Evolutionary conservation across 495 filamentous ascomycete genomes (phyloP).

Genomic region (Hypoxylon fuscum): DNA sequence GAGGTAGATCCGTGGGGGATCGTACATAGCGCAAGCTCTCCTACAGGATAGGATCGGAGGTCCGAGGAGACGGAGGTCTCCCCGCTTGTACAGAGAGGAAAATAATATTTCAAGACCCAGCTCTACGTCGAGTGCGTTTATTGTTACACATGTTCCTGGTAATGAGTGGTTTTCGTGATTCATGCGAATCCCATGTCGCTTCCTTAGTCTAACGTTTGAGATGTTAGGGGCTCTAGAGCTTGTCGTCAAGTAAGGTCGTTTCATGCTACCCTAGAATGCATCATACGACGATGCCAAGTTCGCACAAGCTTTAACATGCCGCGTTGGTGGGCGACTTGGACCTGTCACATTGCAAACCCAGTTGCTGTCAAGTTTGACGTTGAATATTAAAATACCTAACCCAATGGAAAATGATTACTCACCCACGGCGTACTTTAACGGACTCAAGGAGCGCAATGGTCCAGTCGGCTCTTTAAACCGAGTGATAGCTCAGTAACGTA

Average conservation of each 20-base stretch:
- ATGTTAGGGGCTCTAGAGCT: not conserved
- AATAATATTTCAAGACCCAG: not conserved
- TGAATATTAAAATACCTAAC: no score
- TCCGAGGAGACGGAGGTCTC: not conserved
- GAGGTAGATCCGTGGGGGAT: constrained; percentile 3
- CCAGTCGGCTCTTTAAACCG: no score
- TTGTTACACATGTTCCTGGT: not conserved
- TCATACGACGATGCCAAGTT: not conserved
- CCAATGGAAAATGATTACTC: no score
- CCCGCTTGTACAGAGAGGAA: not conserved
- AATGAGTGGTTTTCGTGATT: not conserved
- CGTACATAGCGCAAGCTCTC: constrained; percentile 1
- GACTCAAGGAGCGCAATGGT: no score
- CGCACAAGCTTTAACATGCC: not conserved
- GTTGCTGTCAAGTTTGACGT: no score
- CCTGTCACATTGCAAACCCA: no score
- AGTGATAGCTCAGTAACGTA: no score
- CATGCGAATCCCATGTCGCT: not conserved
- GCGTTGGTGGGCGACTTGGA: no score
- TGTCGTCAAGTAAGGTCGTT: not conserved
- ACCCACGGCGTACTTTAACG: no score
- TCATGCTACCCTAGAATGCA: not conserved
- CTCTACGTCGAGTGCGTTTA: not conserved
- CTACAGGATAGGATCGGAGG: constrained; percentile 25
- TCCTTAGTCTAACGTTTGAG: not conserved